A percentile compares a stretch with the other conserved stretches of the same genome.
These are phyloP conservation scores for Pythium phragmitis DNA, from an alignment of 352 stramenopile genomes.

Conservation along the genomic window DNA sequence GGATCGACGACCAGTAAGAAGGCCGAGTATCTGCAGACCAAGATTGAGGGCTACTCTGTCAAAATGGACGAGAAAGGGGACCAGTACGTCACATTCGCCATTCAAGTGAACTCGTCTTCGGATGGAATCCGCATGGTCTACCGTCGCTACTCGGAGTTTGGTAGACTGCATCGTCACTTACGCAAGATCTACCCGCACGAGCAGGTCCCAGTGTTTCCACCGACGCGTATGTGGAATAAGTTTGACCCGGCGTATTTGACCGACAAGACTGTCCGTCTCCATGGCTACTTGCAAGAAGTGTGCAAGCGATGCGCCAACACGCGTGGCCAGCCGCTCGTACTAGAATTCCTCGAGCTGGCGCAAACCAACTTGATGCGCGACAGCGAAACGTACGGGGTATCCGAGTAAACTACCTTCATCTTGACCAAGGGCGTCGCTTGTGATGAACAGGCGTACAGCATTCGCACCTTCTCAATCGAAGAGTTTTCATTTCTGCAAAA, in stretches of 20 bases:
- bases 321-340: constrained; percentile 51
- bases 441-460: background rate
- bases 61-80: constrained; percentile 68
- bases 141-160: constrained; percentile 79
- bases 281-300: constrained; percentile 70
- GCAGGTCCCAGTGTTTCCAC: constrained; percentile 64
- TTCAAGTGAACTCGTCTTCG: constrained; percentile 71
- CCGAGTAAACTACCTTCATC: background rate
- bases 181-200: constrained; percentile 79
- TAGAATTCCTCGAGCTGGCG: constrained; percentile 65
- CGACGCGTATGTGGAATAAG: constrained; percentile 83
- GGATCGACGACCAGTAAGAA: constrained; percentile 18
- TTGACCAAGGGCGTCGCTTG: background rate
- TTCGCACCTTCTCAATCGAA: too few species aligned
- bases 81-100: constrained; percentile 75
- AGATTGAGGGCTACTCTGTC: constrained; percentile 75
- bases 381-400: constrained; percentile 16
- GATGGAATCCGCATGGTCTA: constrained; percentile 71
- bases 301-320: constrained; percentile 77
- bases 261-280: constrained; percentile 67
- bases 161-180: constrained; percentile 67
- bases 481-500: background rate
- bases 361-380: constrained; percentile 18
- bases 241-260: constrained; percentile 82
- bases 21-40: constrained; percentile 73